These are phyloP conservation scores for Phytophthora boehmeriae DNA, from an alignment of 352 stramenopile genomes.

Conservation along the genomic window DNA sequence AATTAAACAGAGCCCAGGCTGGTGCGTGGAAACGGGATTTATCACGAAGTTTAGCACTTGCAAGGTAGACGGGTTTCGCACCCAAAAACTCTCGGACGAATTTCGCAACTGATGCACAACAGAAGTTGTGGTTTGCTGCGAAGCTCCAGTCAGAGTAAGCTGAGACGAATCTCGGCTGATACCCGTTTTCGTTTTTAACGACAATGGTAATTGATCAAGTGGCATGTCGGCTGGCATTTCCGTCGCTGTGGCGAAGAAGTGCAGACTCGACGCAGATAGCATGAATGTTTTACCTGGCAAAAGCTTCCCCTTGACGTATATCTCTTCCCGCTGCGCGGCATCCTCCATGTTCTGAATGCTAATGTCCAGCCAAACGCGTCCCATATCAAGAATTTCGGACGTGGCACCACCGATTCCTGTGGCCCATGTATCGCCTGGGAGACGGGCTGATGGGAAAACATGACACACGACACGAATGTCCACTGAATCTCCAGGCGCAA, in stretches of 20 bases:
- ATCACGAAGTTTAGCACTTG: constrained; percentile 81
- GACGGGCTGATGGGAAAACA: constrained; percentile 68
- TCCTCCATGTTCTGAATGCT: constrained; percentile 67
- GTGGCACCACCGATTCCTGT: constrained; percentile 35
- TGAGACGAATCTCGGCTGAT: constrained; percentile 40
- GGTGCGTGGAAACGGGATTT: constrained; percentile 67
- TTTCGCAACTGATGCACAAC: constrained; percentile 74
- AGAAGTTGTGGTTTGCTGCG: constrained; percentile 23
- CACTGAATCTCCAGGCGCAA: constrained; percentile 81
- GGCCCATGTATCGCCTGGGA: constrained; percentile 50
- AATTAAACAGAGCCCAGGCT: constrained; percentile 67
- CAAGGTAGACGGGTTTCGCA: constrained; percentile 73
- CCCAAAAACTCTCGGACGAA: constrained; percentile 77
- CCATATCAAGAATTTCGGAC: constrained; percentile 66
- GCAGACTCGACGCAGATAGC: constrained; percentile 76
- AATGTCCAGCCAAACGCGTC: constrained; percentile 70
- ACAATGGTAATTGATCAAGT: constrained; percentile 44
- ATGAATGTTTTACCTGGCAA: constrained; percentile 83
- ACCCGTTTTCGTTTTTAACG: constrained; percentile 50
- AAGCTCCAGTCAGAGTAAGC: constrained; percentile 24
- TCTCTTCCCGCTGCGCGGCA: constrained; percentile 67
- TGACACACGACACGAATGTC: constrained; percentile 86
- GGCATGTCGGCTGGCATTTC: constrained; percentile 61
- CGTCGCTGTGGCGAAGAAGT: constrained; percentile 77
- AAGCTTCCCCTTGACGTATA: constrained; percentile 76